Conservation (phyloP, 1,139 yeast species). For the Lodderomyces oxycetoniae region DNA sequence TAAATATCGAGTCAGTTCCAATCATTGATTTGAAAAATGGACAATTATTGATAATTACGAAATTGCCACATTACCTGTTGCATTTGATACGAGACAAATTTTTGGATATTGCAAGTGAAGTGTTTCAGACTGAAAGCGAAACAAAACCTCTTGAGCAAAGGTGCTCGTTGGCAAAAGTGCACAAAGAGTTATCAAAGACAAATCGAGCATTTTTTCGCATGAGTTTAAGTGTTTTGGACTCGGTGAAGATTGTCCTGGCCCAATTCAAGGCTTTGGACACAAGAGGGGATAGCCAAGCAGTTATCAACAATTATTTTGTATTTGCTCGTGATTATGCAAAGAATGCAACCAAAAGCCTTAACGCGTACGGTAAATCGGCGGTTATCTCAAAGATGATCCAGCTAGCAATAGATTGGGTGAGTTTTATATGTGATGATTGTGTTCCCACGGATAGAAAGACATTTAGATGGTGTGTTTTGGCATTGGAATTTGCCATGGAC, state of each 20-base stretch:
- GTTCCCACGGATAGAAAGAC: conserved; percentile 87
- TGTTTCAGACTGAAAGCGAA: conserved; percentile 39
- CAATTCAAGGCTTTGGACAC: conserved; percentile 35
- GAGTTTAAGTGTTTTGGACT: conserved; percentile 62
- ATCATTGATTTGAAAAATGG: conserved; percentile 58
- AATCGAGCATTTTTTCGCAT: conserved; percentile 67
- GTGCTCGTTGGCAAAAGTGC: conserved; percentile 71
- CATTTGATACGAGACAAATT: conserved; percentile 40
- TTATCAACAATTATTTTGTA: conserved; percentile 69
- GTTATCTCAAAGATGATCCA: conserved; percentile 71
- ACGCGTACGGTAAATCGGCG: conserved; percentile 60
- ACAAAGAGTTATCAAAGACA: conserved; percentile 64
- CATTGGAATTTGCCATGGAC: conserved; percentile 93
- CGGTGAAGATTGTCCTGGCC: conserved; percentile 52
- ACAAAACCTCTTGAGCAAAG: conserved; percentile 51
- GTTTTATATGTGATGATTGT: conserved; percentile 91
- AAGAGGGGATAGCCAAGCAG: conserved; percentile 65
- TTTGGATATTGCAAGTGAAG: conserved; percentile 50
- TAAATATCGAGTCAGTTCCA: conserved; percentile 46
- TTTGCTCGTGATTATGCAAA: conserved; percentile 84
- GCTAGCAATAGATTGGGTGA: conserved; percentile 84
- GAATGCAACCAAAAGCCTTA: conserved; percentile 62
- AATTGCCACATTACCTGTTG: conserved; percentile 35
- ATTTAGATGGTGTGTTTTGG: conserved; percentile 93
- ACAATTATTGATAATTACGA: conserved; percentile 62